These are phyloP conservation scores for Balamuthia mandrillaris DNA, from an alignment of 208 protist species.

Conservation along the genomic window DNA sequence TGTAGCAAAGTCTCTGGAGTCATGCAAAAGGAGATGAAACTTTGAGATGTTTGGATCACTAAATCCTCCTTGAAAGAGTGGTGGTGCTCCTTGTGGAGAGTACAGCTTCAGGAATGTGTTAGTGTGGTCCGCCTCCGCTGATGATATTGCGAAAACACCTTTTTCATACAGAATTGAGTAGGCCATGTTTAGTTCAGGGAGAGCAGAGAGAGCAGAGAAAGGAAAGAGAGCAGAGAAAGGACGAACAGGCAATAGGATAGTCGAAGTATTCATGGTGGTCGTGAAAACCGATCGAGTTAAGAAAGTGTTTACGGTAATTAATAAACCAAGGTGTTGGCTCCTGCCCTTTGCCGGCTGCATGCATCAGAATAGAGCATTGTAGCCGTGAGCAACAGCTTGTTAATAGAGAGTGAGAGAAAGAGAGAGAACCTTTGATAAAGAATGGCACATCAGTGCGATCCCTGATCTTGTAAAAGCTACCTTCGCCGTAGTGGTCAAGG, in stretches of 20 bases:
- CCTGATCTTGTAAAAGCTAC: neutral
- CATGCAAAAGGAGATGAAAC: too few relatives aligned
- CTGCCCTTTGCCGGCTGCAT: neutral
- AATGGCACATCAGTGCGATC: neutral
- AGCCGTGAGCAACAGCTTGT: neutral
- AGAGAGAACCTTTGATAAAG: neutral
- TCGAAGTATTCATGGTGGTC: neutral
- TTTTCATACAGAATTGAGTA: too few relatives aligned
- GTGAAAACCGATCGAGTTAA: neutral
- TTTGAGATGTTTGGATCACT: too few relatives aligned
- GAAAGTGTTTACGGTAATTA: neutral
- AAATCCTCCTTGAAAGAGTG: too few relatives aligned
- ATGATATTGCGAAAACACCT: too few relatives aligned
- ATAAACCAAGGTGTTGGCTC: conserved; percentile 2
- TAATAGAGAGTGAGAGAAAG: neutral
- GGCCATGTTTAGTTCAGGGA: too few relatives aligned
- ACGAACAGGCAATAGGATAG: neutral
- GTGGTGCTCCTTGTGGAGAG: too few relatives aligned
- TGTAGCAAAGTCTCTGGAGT: too few relatives aligned
- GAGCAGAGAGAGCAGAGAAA: neutral
- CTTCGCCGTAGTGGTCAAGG: neutral
- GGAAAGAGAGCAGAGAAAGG: neutral
- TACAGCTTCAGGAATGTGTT: too few relatives aligned
- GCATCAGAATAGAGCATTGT: neutral
- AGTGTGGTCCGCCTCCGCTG: too few relatives aligned